A percentile compares a stretch with the other conserved stretches of the same genome.
Conservation (phyloP, 2,329 filamentous ascomycete species). For the Aspergillus piperis region DNA sequence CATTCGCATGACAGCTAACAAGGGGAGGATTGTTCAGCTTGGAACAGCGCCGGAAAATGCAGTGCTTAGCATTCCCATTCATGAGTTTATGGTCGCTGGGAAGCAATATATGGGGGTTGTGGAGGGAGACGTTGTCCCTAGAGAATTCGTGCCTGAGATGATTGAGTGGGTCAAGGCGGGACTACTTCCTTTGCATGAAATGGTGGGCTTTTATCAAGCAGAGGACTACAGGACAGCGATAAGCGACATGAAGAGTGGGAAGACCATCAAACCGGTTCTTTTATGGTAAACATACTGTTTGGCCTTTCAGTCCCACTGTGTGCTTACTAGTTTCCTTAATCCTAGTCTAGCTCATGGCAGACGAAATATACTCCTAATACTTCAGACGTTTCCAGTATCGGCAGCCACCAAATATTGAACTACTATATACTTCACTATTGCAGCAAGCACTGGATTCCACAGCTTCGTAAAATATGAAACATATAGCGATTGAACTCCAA, state of each 20-base stretch:
- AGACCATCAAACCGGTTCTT: slow-evolving; percentile 34
- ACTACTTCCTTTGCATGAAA: slow-evolving; percentile 49
- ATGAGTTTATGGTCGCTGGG: slow-evolving; percentile 50
- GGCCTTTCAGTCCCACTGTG: too few relatives aligned
- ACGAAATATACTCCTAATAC: too few relatives aligned
- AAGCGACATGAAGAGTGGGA: slow-evolving; percentile 29
- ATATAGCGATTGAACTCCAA: too few relatives aligned
- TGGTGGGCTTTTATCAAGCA: slow-evolving; percentile 49
- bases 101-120: slow-evolving; percentile 53
- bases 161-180: slow-evolving; percentile 52
- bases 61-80: slow-evolving; percentile 46
- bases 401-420: too few relatives aligned
- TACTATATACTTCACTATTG: too few relatives aligned
- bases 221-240: slow-evolving; percentile 28
- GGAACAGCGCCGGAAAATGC: slow-evolving; percentile 50
- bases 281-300: slow-evolving; percentile 23
- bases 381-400: too few relatives aligned
- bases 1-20: slow-evolving; percentile 46
- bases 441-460: too few relatives aligned
- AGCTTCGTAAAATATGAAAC: too few relatives aligned
- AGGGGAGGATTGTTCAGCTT: slow-evolving; percentile 54
- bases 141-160: slow-evolving; percentile 48
- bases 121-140: slow-evolving; percentile 48
- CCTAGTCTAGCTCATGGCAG: too few relatives aligned
- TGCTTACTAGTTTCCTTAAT: too few relatives aligned